A percentile compares a stretch with the other conserved stretches of the same genome.
Conservation (phyloP, 2,329 filamentous ascomycete genomes). For the Xylaria sp. region DNA sequence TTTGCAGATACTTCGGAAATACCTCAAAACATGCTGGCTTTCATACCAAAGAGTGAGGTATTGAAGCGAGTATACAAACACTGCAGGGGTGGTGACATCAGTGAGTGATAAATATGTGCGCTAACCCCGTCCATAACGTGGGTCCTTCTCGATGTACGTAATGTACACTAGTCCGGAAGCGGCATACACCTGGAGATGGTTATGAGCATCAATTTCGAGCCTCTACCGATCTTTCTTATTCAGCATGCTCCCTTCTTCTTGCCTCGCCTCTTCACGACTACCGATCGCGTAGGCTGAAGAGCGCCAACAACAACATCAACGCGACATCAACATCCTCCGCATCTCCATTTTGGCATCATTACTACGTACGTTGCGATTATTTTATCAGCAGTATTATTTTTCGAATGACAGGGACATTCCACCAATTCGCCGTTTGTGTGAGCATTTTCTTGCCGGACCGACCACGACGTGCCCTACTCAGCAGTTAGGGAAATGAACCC, state of each 20-base stretch:
- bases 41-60: neutral
- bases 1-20: no score
- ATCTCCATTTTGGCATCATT: neutral
- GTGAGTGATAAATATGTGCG: neutral
- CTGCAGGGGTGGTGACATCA: conserved; percentile 10
- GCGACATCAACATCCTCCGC: conserved; percentile 1
- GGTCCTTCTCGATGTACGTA: neutral
- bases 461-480: neutral
- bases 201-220: neutral
- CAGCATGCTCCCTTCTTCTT: neutral
- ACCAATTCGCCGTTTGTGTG: conserved; percentile 10
- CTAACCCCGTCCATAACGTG: neutral
- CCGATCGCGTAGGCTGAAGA: conserved; percentile 1
- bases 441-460: neutral
- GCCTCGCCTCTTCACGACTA: neutral
- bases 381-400: conserved; percentile 8
- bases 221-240: neutral
- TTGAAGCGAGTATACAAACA: neutral
- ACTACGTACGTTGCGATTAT: neutral
- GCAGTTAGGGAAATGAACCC: neutral
- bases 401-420: conserved; percentile 4
- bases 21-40: no score
- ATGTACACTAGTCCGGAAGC: neutral
- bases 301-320: neutral
- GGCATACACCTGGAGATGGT: neutral